phyloP scores from a whole-genome alignment of 352 stramenopile species.

The Phytopythium oedochilum region DNA sequence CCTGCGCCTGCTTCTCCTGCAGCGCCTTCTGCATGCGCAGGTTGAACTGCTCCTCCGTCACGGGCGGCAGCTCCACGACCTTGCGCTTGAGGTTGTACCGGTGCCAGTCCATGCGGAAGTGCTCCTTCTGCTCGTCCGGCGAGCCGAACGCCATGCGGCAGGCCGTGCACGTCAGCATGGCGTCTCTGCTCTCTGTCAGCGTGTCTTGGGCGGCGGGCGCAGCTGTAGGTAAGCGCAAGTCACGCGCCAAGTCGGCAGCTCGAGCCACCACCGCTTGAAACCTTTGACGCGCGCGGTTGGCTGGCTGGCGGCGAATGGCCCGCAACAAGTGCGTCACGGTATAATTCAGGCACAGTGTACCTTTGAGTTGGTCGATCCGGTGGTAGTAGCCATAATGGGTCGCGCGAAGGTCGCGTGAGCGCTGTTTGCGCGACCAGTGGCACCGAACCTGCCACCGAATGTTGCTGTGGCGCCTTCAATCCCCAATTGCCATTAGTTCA shows the following conservation, averaged over 20 bases:
- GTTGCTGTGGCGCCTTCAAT: constrained; percentile 3
- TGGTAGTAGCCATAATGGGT: constrained; percentile 1
- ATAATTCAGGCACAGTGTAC: neutral
- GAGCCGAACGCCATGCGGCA: constrained; percentile 67
- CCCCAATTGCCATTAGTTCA: neutral
- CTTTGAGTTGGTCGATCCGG: neutral
- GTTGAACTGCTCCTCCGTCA: constrained; percentile 88
- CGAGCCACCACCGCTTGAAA: neutral
- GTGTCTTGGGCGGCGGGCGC: neutral
- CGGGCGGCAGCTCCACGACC: constrained; percentile 89
- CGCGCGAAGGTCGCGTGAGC: constrained; percentile 10
- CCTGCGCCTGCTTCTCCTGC: constrained; percentile 47
- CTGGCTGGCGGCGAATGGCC: neutral
- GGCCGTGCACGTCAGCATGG: constrained; percentile 81
- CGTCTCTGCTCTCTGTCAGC: neutral
- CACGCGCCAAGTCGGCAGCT: neutral
- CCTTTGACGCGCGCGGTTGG: neutral
- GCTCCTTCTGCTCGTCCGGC: constrained; percentile 71
- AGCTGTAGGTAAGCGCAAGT: neutral
- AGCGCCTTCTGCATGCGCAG: constrained; percentile 72
- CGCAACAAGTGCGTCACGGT: neutral
- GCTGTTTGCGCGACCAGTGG: constrained; percentile 14
- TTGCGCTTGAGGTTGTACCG: constrained; percentile 96
- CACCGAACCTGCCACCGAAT: neutral
- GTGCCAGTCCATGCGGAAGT: constrained; percentile 97